A percentile compares a stretch with the other conserved stretches of the same genome.
Evolutionary conservation across 352 stramenopile species (phyloP).

Genomic region (Phytophthora pluvialis): DNA sequence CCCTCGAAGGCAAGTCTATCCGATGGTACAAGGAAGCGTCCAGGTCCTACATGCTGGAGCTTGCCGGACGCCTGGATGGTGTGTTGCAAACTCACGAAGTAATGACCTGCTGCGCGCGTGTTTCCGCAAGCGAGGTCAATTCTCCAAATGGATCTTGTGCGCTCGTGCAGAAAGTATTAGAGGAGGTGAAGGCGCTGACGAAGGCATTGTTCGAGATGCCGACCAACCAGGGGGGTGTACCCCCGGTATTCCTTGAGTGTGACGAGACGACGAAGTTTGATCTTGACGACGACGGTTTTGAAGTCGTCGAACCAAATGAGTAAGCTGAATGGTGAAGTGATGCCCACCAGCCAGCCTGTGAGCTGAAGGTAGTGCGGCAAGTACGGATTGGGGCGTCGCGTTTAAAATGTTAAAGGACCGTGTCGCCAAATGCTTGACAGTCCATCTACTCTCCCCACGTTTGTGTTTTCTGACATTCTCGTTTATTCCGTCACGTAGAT

Average conservation of each 20-base stretch:
- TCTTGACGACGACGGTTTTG: slow-evolving; percentile 85
- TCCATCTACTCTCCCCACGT: slow-evolving; percentile 19
- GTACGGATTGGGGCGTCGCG: slow-evolving; percentile 12
- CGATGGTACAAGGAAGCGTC: slow-evolving; percentile 71
- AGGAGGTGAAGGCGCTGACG: slow-evolving; percentile 57
- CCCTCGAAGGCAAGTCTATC: slow-evolving; percentile 71
- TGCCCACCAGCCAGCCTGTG: not conserved
- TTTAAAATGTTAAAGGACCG: slow-evolving; percentile 37
- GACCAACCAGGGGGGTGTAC: slow-evolving; percentile 76
- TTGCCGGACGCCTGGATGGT: slow-evolving; percentile 59
- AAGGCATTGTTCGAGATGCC: slow-evolving; percentile 75
- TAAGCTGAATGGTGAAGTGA: not conserved
- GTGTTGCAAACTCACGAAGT: slow-evolving; percentile 50
- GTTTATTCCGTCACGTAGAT: slow-evolving; percentile 77
- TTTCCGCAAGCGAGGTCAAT: slow-evolving; percentile 9
- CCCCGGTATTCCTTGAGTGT: slow-evolving; percentile 68
- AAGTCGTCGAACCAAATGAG: slow-evolving; percentile 56
- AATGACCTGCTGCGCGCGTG: slow-evolving; percentile 50
- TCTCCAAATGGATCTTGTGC: slow-evolving; percentile 34
- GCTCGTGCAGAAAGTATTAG: slow-evolving; percentile 56
- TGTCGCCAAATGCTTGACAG: slow-evolving; percentile 10
- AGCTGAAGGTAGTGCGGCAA: slow-evolving; percentile 10
- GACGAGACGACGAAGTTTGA: slow-evolving; percentile 78
- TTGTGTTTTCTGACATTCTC: slow-evolving; percentile 1
- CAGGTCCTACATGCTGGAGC: slow-evolving; percentile 74